phyloP scores from a whole-genome alignment of 1,284 basidiomycete genomes.

The Veloboletus limbatus region DNA sequence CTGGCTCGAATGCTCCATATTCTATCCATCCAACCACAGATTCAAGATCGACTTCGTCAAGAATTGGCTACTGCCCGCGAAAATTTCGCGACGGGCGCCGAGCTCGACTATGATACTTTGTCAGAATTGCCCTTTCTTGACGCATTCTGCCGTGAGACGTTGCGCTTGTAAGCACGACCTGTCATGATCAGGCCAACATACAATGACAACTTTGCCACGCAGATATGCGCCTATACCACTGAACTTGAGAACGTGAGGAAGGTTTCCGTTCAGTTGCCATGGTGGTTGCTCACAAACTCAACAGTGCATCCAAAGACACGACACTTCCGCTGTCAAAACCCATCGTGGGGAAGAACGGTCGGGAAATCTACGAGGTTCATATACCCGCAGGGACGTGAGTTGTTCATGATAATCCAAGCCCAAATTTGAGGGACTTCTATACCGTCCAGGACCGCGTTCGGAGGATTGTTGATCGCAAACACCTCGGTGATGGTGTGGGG shows the following conservation, averaged over 20 bases:
- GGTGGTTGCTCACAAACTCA: background rate
- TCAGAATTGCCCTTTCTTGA: background rate
- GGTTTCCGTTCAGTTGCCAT: no score
- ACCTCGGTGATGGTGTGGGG: no score
- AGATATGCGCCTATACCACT: slow-evolving; percentile 1
- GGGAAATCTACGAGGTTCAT: no score
- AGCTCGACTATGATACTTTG: background rate
- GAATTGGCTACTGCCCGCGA: background rate
- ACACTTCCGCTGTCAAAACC: background rate
- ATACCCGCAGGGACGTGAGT: no score
- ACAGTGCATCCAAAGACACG: no score
- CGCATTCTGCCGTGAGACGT: background rate
- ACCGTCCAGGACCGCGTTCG: no score
- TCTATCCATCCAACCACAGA: background rate
- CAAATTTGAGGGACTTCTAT: no score
- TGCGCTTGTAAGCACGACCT: background rate
- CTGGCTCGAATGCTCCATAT: background rate
- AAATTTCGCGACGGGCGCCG: background rate
- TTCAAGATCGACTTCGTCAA: slow-evolving; percentile 1
- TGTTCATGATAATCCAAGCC: no score
- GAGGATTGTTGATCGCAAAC: no score
- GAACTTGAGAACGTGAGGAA: slow-evolving; percentile 1
- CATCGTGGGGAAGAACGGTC: background rate
- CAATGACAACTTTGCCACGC: background rate
- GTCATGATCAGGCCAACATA: background rate